phyloP scores from a whole-genome alignment of 306 rosid genomes.

The Amphicarpaea edgeworthii region DNA sequence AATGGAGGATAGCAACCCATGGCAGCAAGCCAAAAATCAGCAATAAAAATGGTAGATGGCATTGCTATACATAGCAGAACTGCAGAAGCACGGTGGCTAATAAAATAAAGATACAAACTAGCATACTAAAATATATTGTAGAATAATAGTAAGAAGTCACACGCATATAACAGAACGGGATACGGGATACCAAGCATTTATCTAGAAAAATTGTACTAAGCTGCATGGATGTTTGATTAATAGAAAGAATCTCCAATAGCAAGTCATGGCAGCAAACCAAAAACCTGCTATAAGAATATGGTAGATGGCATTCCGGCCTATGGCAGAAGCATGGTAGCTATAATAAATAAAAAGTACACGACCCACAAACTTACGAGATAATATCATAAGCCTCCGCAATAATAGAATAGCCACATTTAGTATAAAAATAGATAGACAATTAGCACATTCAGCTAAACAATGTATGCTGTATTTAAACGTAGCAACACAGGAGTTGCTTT shows the following conservation, averaged over 20 bases:
- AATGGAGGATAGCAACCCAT: not conserved
- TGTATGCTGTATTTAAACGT: too few relatives aligned
- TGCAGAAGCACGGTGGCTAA: not conserved
- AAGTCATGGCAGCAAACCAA: too few relatives aligned
- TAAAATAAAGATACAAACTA: not conserved
- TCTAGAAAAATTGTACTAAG: not conserved
- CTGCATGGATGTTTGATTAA: not conserved
- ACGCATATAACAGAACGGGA: not conserved
- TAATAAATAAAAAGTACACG: not conserved
- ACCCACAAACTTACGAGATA: not conserved
- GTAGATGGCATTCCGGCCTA: too few relatives aligned
- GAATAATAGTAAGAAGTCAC: not conserved
- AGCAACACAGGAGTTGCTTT: too few relatives aligned
- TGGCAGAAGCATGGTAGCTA: too few relatives aligned
- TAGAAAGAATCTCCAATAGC: too few relatives aligned
- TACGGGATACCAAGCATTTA: not conserved
- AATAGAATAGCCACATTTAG: not conserved
- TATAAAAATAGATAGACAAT: not conserved
- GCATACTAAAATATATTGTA: not conserved
- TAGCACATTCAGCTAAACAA: not conserved
- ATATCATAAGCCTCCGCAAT: not conserved
- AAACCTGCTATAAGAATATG: too few relatives aligned
- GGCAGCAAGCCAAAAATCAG: slow-evolving; percentile 1
- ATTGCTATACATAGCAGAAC: not conserved
- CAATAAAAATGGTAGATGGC: not conserved